Conservation (phyloP, 345 rosid species). For the Syzygium oleosum region DNA sequence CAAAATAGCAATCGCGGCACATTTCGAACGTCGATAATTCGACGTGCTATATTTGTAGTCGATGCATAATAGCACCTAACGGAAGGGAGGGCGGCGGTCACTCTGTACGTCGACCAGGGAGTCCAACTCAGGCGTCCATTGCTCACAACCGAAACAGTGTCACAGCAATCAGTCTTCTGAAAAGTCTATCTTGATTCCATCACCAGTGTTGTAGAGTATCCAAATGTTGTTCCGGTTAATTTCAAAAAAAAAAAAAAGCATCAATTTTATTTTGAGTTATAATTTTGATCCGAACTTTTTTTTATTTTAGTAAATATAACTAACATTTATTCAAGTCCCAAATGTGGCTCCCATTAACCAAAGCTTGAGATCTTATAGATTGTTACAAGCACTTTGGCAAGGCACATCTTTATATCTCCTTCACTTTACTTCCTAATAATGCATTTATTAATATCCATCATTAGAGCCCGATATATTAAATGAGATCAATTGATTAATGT, state of each 20-base stretch:
- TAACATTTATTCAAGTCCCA: too few relatives aligned
- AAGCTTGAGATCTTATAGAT: too few relatives aligned
- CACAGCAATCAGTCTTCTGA: background rate
- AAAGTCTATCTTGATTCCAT: background rate
- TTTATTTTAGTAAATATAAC: too few relatives aligned
- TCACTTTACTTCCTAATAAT: too few relatives aligned
- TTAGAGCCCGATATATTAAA: too few relatives aligned
- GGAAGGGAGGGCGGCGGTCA: background rate
- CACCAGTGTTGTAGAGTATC: background rate
- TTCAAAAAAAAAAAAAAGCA: too few relatives aligned
- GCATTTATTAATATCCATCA: too few relatives aligned
- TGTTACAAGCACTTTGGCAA: too few relatives aligned
- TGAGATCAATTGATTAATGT: too few relatives aligned
- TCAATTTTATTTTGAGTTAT: fast-evolving
- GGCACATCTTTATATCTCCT: too few relatives aligned
- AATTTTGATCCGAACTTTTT: too few relatives aligned
- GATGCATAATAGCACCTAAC: background rate
- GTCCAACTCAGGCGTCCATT: background rate
- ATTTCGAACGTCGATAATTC: background rate
- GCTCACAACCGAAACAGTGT: background rate
- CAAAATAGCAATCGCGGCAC: background rate
- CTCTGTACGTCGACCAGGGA: fast-evolving
- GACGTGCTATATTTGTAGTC: background rate
- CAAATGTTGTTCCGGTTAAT: background rate
- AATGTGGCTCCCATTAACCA: too few relatives aligned